Conservation (phyloP, 163 green algal species). For the Trebouxia gelatinosa region DNA sequence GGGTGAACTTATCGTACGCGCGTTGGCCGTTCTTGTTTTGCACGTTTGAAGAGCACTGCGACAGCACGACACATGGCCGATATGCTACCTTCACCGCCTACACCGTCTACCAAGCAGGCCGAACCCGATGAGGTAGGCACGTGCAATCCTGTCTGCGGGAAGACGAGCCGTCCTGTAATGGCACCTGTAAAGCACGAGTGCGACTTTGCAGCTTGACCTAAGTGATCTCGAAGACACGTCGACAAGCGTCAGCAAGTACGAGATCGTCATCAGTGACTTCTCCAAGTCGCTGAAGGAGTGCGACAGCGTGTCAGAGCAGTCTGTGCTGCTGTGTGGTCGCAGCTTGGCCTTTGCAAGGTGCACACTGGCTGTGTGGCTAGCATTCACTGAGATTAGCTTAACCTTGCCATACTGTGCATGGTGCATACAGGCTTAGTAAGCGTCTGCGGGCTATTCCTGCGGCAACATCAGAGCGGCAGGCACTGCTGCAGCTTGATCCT, state of each 20-base stretch:
- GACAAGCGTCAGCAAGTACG: background rate
- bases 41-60: too few relatives aligned
- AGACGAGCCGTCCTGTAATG: too few relatives aligned
- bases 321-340: background rate
- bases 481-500: slow-evolving; percentile 63
- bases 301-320: slow-evolving; percentile 10
- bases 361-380: background rate
- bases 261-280: background rate
- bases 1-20: too few relatives aligned
- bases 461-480: slow-evolving; percentile 45
- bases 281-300: slow-evolving; percentile 6
- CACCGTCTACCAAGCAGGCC: too few relatives aligned
- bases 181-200: too few relatives aligned
- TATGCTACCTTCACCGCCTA: too few relatives aligned
- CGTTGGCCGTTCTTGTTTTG: too few relatives aligned
- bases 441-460: slow-evolving; percentile 50
- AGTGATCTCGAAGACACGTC: slow-evolving; percentile 9
- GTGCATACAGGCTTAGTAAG: slow-evolving; percentile 37
- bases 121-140: too few relatives aligned
- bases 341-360: slow-evolving; percentile 12
- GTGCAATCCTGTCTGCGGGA: too few relatives aligned
- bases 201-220: too few relatives aligned
- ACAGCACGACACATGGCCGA: too few relatives aligned
- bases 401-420: background rate
- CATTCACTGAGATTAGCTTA: background rate